Evolutionary conservation across 495 filamentous ascomycete species (phyloP).

Genomic region (Penicillium fimorum): DNA sequence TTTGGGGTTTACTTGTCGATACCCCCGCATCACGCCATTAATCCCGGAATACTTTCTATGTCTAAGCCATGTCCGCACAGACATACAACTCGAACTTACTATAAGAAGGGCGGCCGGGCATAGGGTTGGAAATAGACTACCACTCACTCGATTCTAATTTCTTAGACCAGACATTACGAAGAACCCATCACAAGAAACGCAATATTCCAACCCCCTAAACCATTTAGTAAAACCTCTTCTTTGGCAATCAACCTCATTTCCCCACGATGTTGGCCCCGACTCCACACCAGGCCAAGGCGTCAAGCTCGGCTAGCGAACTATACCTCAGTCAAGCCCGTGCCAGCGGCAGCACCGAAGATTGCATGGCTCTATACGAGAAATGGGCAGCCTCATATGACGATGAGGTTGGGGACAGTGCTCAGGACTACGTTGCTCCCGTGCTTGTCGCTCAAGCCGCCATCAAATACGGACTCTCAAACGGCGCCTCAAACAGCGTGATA

Average conservation of each 20-base stretch:
- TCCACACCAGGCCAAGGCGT: constrained; percentile 6
- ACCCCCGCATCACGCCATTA: constrained; percentile 31
- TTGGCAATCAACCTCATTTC: not conserved
- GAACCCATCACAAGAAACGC: not conserved
- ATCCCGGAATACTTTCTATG: not conserved
- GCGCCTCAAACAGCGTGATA: constrained; percentile 24
- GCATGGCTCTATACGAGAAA: constrained; percentile 43
- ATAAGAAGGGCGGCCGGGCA: constrained; percentile 20
- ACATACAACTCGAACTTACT: constrained; percentile 4
- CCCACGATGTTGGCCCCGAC: constrained; percentile 27
- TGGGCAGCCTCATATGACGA: constrained; percentile 48
- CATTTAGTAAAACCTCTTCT: not conserved
- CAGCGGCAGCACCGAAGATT: constrained; percentile 26
- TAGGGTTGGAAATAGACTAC: not conserved
- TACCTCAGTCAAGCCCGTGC: constrained; percentile 31
- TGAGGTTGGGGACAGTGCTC: constrained; percentile 36
- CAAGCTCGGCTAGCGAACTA: constrained; percentile 22
- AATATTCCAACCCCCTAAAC: not conserved
- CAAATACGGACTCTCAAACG: constrained; percentile 18
- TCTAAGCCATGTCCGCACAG: constrained; percentile 2
- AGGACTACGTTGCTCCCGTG: constrained; percentile 42
- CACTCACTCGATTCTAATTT: not conserved
- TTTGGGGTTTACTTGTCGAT: constrained; percentile 12
- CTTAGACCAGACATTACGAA: not conserved
- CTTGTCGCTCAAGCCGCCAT: constrained; percentile 36